phyloP scores from a whole-genome alignment of 805 yeast genomes.

The Zygotorulaspora danielsina region DNA sequence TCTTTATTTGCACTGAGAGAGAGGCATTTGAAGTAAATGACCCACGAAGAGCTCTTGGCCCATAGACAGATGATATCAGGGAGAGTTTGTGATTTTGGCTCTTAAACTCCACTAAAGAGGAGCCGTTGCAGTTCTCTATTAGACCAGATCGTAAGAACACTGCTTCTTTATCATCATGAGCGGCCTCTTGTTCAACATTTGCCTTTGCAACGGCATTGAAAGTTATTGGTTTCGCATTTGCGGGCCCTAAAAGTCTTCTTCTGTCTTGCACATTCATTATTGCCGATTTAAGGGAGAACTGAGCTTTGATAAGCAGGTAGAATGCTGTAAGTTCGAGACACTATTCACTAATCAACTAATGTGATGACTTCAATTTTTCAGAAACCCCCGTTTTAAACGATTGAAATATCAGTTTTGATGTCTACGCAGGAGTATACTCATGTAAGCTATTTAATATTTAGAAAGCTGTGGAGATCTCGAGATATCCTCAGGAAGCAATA shows the following conservation, averaged over 20 bases:
- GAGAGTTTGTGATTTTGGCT: constrained; percentile 35
- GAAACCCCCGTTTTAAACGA: background rate
- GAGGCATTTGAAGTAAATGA: constrained; percentile 64
- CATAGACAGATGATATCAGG: constrained; percentile 69
- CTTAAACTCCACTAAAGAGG: constrained; percentile 70
- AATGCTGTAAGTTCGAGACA: no score
- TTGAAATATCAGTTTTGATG: no score
- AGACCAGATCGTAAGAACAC: constrained; percentile 56
- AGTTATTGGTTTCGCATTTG: constrained; percentile 52
- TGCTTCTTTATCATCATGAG: constrained; percentile 15
- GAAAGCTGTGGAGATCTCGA: no score
- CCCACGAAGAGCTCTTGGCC: constrained; percentile 83
- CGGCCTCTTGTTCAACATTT: constrained; percentile 17
- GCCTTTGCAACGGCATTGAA: constrained; percentile 29
- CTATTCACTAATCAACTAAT: no score
- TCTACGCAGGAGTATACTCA: no score
- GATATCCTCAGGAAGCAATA: no score
- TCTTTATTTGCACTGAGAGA: constrained; percentile 49
- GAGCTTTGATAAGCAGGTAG: no score
- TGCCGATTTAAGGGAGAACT: background rate
- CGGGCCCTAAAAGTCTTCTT: constrained; percentile 83
- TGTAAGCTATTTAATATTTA: no score
- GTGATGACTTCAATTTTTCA: constrained; percentile 1
- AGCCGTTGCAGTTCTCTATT: constrained; percentile 72
- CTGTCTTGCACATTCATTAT: constrained; percentile 50